Evolutionary conservation across 441 rosid genomes (phyloP).

Genomic region (Eruca vesicaria): DNA sequence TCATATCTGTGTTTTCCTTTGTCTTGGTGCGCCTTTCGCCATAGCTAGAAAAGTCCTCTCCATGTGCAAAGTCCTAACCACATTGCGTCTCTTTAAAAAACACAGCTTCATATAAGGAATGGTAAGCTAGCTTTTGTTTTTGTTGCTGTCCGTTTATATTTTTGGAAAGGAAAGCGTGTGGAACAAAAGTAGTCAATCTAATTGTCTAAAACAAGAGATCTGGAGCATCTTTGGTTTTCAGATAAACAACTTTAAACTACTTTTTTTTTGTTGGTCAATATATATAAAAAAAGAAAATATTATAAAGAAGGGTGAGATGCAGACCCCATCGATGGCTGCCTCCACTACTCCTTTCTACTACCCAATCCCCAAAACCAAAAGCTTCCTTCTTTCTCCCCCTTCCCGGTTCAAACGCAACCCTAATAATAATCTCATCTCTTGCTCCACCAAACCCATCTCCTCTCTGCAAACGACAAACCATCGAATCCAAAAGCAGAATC

Average conservation of each 20-base stretch:
- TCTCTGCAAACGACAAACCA: conserved; percentile 39
- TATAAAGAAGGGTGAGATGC: conserved; percentile 47
- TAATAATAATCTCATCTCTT: conserved; percentile 37
- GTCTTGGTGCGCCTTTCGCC: no score
- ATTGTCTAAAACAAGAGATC: conserved; percentile 16
- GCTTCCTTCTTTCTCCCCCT: conserved; percentile 28
- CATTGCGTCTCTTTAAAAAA: no score
- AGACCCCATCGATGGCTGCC: conserved; percentile 42
- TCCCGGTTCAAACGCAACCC: conserved; percentile 30
- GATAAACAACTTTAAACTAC: conserved; percentile 27
- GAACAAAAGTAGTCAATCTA: conserved; percentile 4
- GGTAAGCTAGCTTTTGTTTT: background rate
- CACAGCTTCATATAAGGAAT: background rate
- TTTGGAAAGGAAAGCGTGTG: conserved; percentile 23
- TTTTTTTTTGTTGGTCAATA: conserved; percentile 9
- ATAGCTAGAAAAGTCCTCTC: no score
- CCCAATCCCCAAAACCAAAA: conserved; percentile 41
- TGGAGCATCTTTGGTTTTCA: conserved; percentile 2
- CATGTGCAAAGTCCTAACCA: no score
- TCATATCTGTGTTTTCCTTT: background rate
- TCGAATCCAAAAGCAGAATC: conserved; percentile 38
- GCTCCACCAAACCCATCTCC: conserved; percentile 31
- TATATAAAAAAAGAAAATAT: background rate
- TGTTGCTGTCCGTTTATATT: conserved; percentile 13
- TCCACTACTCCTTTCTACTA: conserved; percentile 34